A percentile compares a stretch with the other conserved stretches of the same genome.
phyloP scores from a whole-genome alignment of 2,329 filamentous ascomycete species.

The Cladorrhinum sp. region DNA sequence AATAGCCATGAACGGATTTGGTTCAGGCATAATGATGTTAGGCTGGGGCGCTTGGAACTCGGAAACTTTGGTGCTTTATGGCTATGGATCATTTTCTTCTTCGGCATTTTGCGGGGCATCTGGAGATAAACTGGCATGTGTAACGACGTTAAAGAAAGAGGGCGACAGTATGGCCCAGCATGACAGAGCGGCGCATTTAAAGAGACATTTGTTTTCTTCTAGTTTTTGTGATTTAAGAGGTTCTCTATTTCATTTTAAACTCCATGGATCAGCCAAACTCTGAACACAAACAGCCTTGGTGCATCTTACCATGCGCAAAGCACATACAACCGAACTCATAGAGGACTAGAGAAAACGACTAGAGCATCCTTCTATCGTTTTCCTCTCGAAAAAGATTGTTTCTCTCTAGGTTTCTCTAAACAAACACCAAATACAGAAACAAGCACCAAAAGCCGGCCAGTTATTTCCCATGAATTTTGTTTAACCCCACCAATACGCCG shows the following conservation, averaged over 20 bases:
- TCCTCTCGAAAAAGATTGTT: not conserved
- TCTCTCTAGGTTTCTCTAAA: slow-evolving; percentile 3
- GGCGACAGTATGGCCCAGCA: not conserved
- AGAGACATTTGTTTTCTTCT: too few relatives aligned
- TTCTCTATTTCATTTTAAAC: too few relatives aligned
- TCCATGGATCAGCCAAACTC: too few relatives aligned
- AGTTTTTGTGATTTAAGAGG: too few relatives aligned
- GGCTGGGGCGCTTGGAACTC: too few relatives aligned
- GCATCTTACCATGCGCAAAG: too few relatives aligned
- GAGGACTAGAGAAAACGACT: not conserved
- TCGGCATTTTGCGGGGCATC: slow-evolving; percentile 16
- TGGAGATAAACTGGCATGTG: not conserved
- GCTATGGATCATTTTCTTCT: too few relatives aligned
- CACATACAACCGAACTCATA: not conserved
- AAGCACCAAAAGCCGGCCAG: not conserved
- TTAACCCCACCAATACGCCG: slow-evolving; percentile 20
- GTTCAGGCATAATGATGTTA: too few relatives aligned
- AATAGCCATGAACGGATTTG: not conserved
- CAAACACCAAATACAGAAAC: not conserved
- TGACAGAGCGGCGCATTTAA: too few relatives aligned
- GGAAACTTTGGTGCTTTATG: too few relatives aligned
- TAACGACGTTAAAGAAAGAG: not conserved
- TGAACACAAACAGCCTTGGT: too few relatives aligned
- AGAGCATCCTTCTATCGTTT: not conserved
- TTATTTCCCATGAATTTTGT: slow-evolving; percentile 1